Base-by-base conservation (phyloP, 495 filamentous ascomycete genomes). In the Penicillium canescens region DNA sequence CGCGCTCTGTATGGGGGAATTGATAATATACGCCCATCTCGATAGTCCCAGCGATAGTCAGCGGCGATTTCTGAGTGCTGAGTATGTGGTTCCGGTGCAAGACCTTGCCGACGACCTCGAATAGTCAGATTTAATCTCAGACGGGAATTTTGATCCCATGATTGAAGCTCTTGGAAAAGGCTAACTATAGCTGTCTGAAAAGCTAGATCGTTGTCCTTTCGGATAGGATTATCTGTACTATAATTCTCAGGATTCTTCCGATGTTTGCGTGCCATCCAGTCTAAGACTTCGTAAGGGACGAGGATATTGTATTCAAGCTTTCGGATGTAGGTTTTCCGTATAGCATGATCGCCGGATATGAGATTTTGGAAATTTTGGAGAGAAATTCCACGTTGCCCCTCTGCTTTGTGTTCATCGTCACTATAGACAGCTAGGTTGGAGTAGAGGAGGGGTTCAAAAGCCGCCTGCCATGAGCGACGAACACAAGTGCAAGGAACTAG, bases 131-230 rank as follows among this genome's bases (percentile, higher is more conserved):
- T 31, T 28, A 46, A 34, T 24, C 12, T 46, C 16, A 46, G 44
- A 46, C 31, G 31, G 31, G 31, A 23, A 16, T 2, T 36, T 10
- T 36, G 44, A 12, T 26, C 20, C 44, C 44, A 46, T 13, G 44
- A 46, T 9, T 46, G 28, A 46, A 46, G 44, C 12, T 14, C 35
- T 31, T 36, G 44, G 44, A 36, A 46, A 46, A 46, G 44, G 33
- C 33, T 20, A 31, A 46, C 12, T 14, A 46, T 46, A 37, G 44
- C 44, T 6, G 44, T 46, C 33, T 46, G 44, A 35, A 46, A 46
- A 46, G 43, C 43, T 31, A 35, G 16, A 18, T 18, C 18, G 18
- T 18, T 18, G 18, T 18, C 18, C 18, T 18, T 18, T 18, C 18
- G 18, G 18, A 18, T 18, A 18, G 18, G 18, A 1, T 18, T 18